A percentile compares a stretch with the other conserved stretches of the same genome.
Conservation (phyloP, 495 filamentous ascomycete species). For the Endocarpon pusillum region DNA sequence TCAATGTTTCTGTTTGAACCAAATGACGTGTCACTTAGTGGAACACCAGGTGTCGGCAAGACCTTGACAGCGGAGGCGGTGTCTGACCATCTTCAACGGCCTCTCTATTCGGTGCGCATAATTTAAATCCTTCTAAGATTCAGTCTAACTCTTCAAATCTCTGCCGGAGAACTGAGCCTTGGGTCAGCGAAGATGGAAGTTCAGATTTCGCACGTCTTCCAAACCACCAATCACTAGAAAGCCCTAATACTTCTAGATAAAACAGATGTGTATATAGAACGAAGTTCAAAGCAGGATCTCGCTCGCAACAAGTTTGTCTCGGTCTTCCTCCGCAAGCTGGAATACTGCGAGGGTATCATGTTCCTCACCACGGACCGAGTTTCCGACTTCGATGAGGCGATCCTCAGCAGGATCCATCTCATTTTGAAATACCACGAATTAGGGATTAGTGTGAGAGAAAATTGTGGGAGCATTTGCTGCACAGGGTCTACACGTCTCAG, state of each 20-base stretch:
- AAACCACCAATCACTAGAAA: slow-evolving; percentile 2
- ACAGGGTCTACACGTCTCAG: slow-evolving; percentile 1
- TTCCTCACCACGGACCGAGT: no score
- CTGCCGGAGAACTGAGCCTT: slow-evolving; percentile 6
- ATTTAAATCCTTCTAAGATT: slow-evolving; percentile 2
- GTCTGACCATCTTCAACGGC: slow-evolving; percentile 14
- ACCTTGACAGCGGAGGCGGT: slow-evolving; percentile 19
- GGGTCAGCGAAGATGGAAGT: slow-evolving; percentile 3
- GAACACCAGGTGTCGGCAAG: slow-evolving; percentile 19
- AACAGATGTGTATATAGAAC: no score
- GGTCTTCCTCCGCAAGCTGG: no score
- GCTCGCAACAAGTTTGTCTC: no score
- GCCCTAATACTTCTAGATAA: slow-evolving; percentile 3
- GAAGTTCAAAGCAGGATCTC: no score
- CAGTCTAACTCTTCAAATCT: slow-evolving; percentile 7
- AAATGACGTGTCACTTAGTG: slow-evolving; percentile 8
- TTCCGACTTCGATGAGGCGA: slow-evolving; percentile 3
- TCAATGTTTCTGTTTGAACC: slow-evolving; percentile 1
- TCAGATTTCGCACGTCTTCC: slow-evolving; percentile 2
- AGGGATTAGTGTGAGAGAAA: slow-evolving; percentile 3
- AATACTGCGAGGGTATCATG: no score
- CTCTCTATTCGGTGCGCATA: slow-evolving; percentile 14
- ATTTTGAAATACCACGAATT: not conserved
- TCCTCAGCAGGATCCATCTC: not conserved
- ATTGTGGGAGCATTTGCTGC: slow-evolving; percentile 3